Base-by-base conservation (phyloP, 495 filamentous ascomycete species). In the Chaetomidium leptoderma region DNA sequence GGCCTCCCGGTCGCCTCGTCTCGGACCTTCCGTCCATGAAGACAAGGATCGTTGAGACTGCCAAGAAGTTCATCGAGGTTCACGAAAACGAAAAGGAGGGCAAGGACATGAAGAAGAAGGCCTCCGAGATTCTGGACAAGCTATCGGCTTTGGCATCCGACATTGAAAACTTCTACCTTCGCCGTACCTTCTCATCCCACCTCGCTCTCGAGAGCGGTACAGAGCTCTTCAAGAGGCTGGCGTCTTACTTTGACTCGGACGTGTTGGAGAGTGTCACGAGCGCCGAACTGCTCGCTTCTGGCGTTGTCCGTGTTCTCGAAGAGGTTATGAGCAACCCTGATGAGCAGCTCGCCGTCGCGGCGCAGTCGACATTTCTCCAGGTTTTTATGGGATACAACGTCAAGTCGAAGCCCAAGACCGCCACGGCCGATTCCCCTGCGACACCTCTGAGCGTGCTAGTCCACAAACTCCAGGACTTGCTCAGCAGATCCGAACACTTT, bases 401-500 rank as follows among this genome's bases (percentile, higher is more conserved):
- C 36, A 84, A 82, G 50, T 81, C 83, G 17, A 82, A 79, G 53
- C 74, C 83, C 3, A 83, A 81, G 67, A 85, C 81, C 19, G 80
- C 84, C 21, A 85, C 78, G 29, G 80, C 81, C 13, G 76, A 80
- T 35, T 83, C 82, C 24, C 82, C 86, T 1, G 80, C 85, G 2
- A 95, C 93, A 1, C 88, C 91, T 14, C 93, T 97, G 71, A 92
- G 92, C 68, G 81, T 96, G 37, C 74, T 99, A 63, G 86, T 96
- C 44, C 87, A 91, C 58, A 99, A 99, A 72, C 76, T 97, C 33
- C 95, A 99, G 70, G 93, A 97, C 76, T 76, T 97, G 35, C 80
- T 97, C 16, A 97, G 95, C 74, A 83, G 95, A 54, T 92, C 92
- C 27, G 95, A 99, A 69, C 95, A 97, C 73, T 97, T 97, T 66